Evolutionary conservation across 2,329 filamentous ascomycete species (phyloP).

Genomic region (Apiospora hydei): DNA sequence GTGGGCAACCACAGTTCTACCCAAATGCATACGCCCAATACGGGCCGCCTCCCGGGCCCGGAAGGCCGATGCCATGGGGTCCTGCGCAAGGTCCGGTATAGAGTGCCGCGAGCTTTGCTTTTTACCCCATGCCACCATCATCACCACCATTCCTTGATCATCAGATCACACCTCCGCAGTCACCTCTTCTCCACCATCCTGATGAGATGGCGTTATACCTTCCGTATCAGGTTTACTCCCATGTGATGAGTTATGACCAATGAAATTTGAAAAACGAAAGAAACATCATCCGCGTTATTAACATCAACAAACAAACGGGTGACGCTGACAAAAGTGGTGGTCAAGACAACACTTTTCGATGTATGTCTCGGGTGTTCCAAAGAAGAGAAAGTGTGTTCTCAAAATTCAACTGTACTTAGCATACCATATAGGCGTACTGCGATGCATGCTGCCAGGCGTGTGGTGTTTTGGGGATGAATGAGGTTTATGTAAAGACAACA

Average conservation of each 20-base stretch:
- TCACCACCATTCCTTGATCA: background rate
- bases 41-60: background rate
- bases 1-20: conserved; percentile 19
- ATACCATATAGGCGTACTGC: background rate
- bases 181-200: background rate
- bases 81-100: conserved; percentile 25
- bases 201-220: background rate
- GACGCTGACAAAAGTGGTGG: background rate
- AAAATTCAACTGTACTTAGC: background rate
- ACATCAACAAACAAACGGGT: background rate
- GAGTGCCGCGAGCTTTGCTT: background rate
- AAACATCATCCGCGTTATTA: too few relatives aligned
- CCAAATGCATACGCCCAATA: background rate
- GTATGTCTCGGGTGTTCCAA: background rate
- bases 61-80: conserved; percentile 15
- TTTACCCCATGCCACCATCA: background rate
- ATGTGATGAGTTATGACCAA: background rate
- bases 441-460: conserved; percentile 12
- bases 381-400: background rate
- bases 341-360: background rate
- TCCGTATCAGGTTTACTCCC: background rate
- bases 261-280: background rate
- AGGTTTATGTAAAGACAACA: background rate
- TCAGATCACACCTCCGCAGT: background rate
- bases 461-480: background rate